These are phyloP conservation scores for Fusarium brachygibbosum DNA, from an alignment of 2,329 filamentous ascomycete species.

Conservation along the genomic window DNA sequence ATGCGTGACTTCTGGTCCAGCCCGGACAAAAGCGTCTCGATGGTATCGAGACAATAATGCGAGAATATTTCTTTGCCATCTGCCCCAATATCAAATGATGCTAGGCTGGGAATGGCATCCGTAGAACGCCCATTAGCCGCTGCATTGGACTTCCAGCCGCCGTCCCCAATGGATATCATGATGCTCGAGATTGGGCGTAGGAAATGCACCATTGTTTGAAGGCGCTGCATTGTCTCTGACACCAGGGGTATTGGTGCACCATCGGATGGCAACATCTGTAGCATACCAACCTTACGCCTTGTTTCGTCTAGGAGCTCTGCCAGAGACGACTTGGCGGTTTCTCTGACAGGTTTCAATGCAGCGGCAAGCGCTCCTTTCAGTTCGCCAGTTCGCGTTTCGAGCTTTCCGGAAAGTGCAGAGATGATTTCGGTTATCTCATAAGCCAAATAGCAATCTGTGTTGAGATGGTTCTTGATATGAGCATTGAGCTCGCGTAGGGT, in stretches of 20 bases:
- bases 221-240: constrained; percentile 84
- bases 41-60: constrained; percentile 89
- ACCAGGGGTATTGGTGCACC: constrained; percentile 84
- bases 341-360: constrained; percentile 87
- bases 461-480: constrained; percentile 87
- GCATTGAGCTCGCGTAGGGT: constrained; percentile 90
- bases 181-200: constrained; percentile 88
- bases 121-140: constrained; percentile 67
- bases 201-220: constrained; percentile 90
- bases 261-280: constrained; percentile 80
- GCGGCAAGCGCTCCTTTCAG: constrained; percentile 86
- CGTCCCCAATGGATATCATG: constrained; percentile 91
- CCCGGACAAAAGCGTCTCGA: constrained; percentile 81
- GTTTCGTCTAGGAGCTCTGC: constrained; percentile 87
- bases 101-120: constrained; percentile 76
- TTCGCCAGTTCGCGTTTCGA: constrained; percentile 87
- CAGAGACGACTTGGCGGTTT: constrained; percentile 90
- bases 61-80: constrained; percentile 90
- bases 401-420: constrained; percentile 79
- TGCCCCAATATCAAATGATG: constrained; percentile 87
- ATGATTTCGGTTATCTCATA: constrained; percentile 97
- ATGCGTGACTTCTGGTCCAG: constrained; percentile 80
- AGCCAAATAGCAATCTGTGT: constrained; percentile 92
- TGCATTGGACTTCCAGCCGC: constrained; percentile 80
- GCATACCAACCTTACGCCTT: constrained; percentile 73